Evolutionary conservation across 148 eudicot genomes (phyloP), one percentile per base, ranked within the genome.

Genomic region (Silene uniflora): DNA sequence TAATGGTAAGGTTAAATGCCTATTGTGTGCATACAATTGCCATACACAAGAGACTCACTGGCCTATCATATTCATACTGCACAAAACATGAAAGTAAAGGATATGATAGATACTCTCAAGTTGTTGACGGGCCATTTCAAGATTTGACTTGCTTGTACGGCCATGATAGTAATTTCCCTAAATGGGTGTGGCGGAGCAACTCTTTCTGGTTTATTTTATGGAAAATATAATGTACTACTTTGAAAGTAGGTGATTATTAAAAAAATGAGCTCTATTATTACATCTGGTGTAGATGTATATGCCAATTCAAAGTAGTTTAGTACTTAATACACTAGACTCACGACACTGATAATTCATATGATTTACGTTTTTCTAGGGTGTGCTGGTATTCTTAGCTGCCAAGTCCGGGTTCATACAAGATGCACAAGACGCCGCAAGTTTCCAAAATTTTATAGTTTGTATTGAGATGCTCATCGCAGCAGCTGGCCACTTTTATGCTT

Each of bases 381-480:
- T 94, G 65, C 77, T 94, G 78, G 93, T 94, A 58, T 94, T 94
- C 72, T 93, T 94, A 81, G 93, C 96, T 66, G 98, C 98, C 67
- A 94, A 92, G 82, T 79, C 96, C 79, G 89, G 87, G 68, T 81
- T 89, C 22, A 91, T 94, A 73, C 87, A 87, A 79, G 83, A 90
- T 74, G 86, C 93, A 19, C 84, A 88, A 67, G 90, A 92, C 65
- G 98, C 98, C 69, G 98, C 97, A 21, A 89, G 90, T 62, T 88
- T 94, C 73, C 98, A 94, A 73, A 92, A 87, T 78, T 92, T 92
- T 62, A 85, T 94, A 77, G 81, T 94, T 55, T 94, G 98, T 79
- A 88, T 94, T 17, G 98, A 94, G 91, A 94, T 94, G 98, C 96
- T 94, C 56, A 87, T 94, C 81, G 98, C 98, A 76, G 98, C 98